Conservation (phyloP, 208 protist species). For the Acanthamoeba triangularis region DNA sequence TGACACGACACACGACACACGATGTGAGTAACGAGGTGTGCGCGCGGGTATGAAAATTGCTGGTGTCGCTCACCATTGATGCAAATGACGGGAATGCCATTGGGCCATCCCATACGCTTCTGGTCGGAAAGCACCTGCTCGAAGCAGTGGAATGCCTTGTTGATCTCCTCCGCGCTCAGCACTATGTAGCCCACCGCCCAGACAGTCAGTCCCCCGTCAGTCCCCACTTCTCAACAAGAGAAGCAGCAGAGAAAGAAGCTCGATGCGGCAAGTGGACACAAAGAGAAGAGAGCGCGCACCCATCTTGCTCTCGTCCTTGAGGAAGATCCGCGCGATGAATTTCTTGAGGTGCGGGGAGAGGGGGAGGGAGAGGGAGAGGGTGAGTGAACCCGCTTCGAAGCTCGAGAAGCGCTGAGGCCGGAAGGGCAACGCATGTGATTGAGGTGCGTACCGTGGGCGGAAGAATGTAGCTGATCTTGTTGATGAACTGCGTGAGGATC, state of each 20-base stretch:
- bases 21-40: neutral
- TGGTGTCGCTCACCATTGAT: conserved; percentile 1
- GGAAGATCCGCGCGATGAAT: conserved; percentile 49
- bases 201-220: neutral
- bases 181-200: neutral
- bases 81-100: conserved; percentile 67
- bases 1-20: neutral
- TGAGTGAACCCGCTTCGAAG: no score
- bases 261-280: neutral
- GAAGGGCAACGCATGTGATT: neutral
- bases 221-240: neutral
- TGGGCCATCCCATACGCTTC: conserved; percentile 51
- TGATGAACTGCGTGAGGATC: conserved; percentile 44
- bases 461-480: conserved; percentile 57
- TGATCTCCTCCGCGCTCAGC: conserved; percentile 50
- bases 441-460: conserved; percentile 30
- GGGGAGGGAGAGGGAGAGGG: neutral
- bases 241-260: neutral
- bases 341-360: neutral
- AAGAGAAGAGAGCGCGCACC: neutral
- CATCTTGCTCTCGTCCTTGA: conserved; percentile 29
- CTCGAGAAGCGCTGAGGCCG: no score
- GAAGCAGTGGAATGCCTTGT: conserved; percentile 61
- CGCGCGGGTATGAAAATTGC: neutral
- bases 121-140: conserved; percentile 45